phyloP scores from a whole-genome alignment of 164 flowering plant species.

The Warburgia ugandensis region DNA sequence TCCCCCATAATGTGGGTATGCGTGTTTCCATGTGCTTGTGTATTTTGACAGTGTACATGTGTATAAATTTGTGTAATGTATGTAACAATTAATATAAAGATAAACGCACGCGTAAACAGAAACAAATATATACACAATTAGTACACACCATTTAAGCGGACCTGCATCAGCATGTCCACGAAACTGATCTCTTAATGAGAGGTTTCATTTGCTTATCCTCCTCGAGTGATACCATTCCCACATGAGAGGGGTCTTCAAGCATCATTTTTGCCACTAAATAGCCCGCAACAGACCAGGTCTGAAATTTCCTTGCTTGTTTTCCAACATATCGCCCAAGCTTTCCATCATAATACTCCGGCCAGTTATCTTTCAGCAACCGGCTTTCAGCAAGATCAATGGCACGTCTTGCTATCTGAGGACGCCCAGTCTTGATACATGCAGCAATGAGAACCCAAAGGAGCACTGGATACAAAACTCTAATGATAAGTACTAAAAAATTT shows the following conservation, averaged over 20 bases:
- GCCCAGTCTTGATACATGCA: slow-evolving; percentile 51
- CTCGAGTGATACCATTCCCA: slow-evolving; percentile 50
- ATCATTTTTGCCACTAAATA: slow-evolving; percentile 60
- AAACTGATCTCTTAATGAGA: slow-evolving; percentile 35
- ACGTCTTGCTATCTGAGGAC: slow-evolving; percentile 44
- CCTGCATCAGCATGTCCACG: slow-evolving; percentile 33
- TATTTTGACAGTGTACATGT: too few species aligned
- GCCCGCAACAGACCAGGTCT: slow-evolving; percentile 64
- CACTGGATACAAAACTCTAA: slow-evolving; percentile 30
- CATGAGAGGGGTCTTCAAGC: slow-evolving; percentile 57
- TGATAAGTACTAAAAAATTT: too few species aligned
- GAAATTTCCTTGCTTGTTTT: slow-evolving; percentile 51
- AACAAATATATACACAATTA: too few species aligned
- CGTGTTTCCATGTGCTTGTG: too few species aligned
- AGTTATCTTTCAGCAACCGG: slow-evolving; percentile 38
- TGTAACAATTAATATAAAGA: too few species aligned
- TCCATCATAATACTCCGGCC: slow-evolving; percentile 67
- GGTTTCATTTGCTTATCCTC: slow-evolving; percentile 52
- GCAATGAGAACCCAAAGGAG: slow-evolving; percentile 56
- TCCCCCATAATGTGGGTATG: too few species aligned
- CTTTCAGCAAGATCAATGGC: slow-evolving; percentile 49
- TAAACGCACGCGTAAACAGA: too few species aligned
- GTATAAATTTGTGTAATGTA: too few species aligned
- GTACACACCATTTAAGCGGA: too few species aligned
- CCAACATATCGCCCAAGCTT: slow-evolving; percentile 45